These are phyloP conservation scores for Cyclocybe aegerita DNA, from an alignment of 768 basidiomycete species.

Conservation along the genomic window DNA sequence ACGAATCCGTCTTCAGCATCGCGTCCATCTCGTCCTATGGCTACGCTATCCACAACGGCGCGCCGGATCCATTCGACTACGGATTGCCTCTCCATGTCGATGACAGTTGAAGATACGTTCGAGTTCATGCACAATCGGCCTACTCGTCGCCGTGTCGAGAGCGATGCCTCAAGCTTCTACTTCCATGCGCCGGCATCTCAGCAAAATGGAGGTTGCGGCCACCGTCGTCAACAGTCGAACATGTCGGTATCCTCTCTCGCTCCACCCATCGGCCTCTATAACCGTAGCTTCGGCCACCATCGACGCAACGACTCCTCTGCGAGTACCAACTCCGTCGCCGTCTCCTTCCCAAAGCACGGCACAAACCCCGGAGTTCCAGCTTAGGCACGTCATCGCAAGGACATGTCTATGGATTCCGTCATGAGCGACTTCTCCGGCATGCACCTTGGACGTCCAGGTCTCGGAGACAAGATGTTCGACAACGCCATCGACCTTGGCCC, in stretches of 20 bases:
- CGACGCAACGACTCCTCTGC: conserved; percentile 60
- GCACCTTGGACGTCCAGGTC: conserved; percentile 62
- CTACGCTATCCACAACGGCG: conserved; percentile 60
- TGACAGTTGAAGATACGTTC: conserved; percentile 74
- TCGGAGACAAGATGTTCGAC: conserved; percentile 90
- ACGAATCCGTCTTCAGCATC: conserved; percentile 69
- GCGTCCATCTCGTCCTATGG: conserved; percentile 83
- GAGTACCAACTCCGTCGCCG: conserved; percentile 57
- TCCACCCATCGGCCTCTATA: conserved; percentile 74
- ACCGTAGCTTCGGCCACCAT: conserved; percentile 55
- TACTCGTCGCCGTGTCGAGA: conserved; percentile 62
- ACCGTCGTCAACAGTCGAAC: conserved; percentile 64
- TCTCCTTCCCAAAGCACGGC: conserved; percentile 54
- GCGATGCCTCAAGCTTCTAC: conserved; percentile 78
- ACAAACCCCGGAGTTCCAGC: conserved; percentile 53
- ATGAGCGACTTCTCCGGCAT: conserved; percentile 60
- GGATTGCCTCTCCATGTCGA: conserved; percentile 55
- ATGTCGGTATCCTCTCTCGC: conserved; percentile 51
- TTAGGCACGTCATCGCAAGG: conserved; percentile 58
- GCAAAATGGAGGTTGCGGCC: conserved; percentile 33
- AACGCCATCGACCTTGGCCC: conserved; percentile 52
- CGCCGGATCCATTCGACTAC: conserved; percentile 74
- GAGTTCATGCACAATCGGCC: conserved; percentile 46
- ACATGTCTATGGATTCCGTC: conserved; percentile 63
- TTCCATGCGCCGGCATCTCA: conserved; percentile 51